Conservation (phyloP, 345 rosid species). For the Eucalyptus globulus region DNA sequence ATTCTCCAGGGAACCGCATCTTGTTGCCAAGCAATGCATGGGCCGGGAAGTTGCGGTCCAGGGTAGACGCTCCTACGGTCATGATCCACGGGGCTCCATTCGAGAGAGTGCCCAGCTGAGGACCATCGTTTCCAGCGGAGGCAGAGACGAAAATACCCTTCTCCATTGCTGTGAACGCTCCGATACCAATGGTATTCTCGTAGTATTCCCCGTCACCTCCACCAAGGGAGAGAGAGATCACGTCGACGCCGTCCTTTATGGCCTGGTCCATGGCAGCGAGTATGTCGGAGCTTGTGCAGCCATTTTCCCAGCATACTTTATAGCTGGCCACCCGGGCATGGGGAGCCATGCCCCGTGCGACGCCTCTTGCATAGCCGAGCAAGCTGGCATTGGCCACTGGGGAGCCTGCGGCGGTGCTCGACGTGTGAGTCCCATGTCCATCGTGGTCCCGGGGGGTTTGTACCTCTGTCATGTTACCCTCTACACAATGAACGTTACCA, state of each 20-base stretch:
- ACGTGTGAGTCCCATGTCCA: slow-evolving; percentile 89
- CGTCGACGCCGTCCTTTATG: slow-evolving; percentile 64
- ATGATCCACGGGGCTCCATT: slow-evolving; percentile 92
- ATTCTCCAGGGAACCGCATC: slow-evolving; percentile 38
- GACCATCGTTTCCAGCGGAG: slow-evolving; percentile 84
- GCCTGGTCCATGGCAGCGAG: slow-evolving; percentile 83
- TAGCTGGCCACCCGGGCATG: slow-evolving; percentile 67
- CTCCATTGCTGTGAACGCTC: slow-evolving; percentile 67
- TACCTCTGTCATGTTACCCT: slow-evolving; percentile 26
- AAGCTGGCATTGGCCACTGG: slow-evolving; percentile 61
- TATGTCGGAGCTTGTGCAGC: slow-evolving; percentile 76
- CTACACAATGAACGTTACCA: not conserved
- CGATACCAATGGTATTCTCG: slow-evolving; percentile 50
- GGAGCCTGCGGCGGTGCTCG: slow-evolving; percentile 72
- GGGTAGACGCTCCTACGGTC: slow-evolving; percentile 87
- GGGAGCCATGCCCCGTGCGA: slow-evolving; percentile 71
- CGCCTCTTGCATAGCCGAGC: slow-evolving; percentile 68
- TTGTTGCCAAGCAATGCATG: slow-evolving; percentile 40
- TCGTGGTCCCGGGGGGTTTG: slow-evolving; percentile 60
- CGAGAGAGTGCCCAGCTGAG: slow-evolving; percentile 27
- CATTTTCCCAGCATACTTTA: slow-evolving; percentile 70
- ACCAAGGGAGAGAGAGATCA: slow-evolving; percentile 76
- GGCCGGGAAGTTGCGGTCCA: slow-evolving; percentile 83
- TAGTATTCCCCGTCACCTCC: slow-evolving; percentile 48
- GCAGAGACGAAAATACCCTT: slow-evolving; percentile 72